A percentile compares a stretch with the other conserved stretches of the same genome.
These are phyloP conservation scores for Magnusiomyces clavatus DNA, from an alignment of 1,139 yeast species.

Conservation along the genomic window DNA sequence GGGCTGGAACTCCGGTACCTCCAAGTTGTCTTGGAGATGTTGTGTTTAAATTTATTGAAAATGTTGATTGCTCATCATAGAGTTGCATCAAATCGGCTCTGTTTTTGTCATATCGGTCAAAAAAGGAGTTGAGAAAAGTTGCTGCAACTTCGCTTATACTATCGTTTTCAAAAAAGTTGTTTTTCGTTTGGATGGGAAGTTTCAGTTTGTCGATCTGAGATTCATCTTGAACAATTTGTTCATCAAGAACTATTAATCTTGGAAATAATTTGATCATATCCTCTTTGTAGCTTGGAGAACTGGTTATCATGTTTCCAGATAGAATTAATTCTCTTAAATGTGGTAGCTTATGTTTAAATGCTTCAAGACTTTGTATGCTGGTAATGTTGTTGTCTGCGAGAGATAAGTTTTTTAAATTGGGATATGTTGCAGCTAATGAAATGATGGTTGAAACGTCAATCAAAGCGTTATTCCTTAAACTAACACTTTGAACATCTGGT, in stretches of 20 bases:
- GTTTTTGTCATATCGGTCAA: constrained; percentile 75
- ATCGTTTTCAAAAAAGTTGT: constrained; percentile 75
- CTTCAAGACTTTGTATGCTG: constrained; percentile 53
- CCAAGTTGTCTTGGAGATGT: constrained; percentile 30
- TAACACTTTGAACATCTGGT: constrained; percentile 59
- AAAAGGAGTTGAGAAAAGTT: constrained; percentile 64
- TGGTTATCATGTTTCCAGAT: constrained; percentile 66
- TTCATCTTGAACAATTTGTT: constrained; percentile 70
- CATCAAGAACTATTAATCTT: constrained; percentile 68
- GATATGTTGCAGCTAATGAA: constrained; percentile 66
- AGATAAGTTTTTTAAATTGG: constrained; percentile 68
- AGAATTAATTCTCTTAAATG: constrained; percentile 67
- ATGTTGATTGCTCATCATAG: constrained; percentile 78
- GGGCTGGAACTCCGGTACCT: constrained; percentile 12
- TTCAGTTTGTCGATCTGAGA: constrained; percentile 42
- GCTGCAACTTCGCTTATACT: constrained; percentile 65
- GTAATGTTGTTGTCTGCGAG: constrained; percentile 65
- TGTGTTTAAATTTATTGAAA: constrained; percentile 57
- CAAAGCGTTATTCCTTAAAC: constrained; percentile 63
- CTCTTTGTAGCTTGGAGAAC: constrained; percentile 43
- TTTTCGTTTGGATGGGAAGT: constrained; percentile 42
- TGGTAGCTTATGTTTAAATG: constrained; percentile 72
- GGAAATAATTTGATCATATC: constrained; percentile 74
- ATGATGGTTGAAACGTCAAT: constrained; percentile 56
- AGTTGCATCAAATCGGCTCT: constrained; percentile 61